phyloP scores from a whole-genome alignment of 257 asterid species.

The Nicotiana tomentosiformis region DNA sequence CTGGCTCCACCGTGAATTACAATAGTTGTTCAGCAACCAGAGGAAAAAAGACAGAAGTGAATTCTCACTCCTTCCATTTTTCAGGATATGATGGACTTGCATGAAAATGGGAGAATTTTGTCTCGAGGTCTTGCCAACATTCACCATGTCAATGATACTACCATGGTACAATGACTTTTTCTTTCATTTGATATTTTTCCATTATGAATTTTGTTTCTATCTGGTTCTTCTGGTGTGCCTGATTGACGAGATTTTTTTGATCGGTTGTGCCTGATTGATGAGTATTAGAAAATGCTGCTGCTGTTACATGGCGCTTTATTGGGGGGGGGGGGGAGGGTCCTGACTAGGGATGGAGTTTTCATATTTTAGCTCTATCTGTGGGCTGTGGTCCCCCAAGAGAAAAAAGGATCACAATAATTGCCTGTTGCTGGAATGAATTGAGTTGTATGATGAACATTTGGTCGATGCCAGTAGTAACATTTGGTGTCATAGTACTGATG shows the following conservation, averaged over 20 bases:
- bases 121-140: constrained; percentile 64
- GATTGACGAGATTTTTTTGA: background rate
- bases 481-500: too few relatives aligned
- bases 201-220: background rate
- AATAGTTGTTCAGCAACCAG: background rate
- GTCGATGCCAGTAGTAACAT: too few relatives aligned
- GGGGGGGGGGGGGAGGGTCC: background rate
- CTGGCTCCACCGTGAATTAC: background rate
- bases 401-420: background rate
- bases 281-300: background rate
- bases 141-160: constrained; percentile 76
- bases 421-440: background rate
- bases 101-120: constrained; percentile 56
- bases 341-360: background rate
- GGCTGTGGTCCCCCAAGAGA: background rate
- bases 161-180: constrained; percentile 46
- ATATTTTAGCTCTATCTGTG: background rate
- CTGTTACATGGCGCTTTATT: too few relatives aligned
- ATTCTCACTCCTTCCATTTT: background rate
- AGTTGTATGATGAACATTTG: background rate
- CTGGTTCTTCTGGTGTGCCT: background rate
- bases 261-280: background rate
- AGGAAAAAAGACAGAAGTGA: background rate
- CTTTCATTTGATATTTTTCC: background rate
- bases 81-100: constrained; percentile 93